Percentiles rank a stretch among this genome's conserved stretches.
Conservation (phyloP, 2,329 filamentous ascomycete species). For the Sporothrix sp. region DNA sequence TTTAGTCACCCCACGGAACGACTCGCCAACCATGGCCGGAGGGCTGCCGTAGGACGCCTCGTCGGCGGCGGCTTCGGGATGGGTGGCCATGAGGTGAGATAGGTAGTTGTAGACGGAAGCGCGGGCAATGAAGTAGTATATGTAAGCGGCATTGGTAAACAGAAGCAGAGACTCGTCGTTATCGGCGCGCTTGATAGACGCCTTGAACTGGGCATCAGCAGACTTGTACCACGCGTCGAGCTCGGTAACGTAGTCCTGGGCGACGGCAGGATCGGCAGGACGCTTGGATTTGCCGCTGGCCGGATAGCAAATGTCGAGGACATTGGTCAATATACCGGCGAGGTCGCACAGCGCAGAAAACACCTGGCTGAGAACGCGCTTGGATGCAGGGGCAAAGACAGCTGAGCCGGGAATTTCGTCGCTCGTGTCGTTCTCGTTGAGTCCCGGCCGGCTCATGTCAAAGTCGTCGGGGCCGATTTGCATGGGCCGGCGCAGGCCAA, state of each 20-base stretch:
- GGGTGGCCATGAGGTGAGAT: neutral
- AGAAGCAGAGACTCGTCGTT: neutral
- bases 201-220: neutral
- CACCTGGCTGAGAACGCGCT: conserved; percentile 11
- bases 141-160: conserved; percentile 2
- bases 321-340: neutral
- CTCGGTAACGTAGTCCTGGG: neutral
- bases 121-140: conserved; percentile 6
- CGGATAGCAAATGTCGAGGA: conserved; percentile 1
- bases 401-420: conserved; percentile 37
- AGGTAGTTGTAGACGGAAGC: conserved; percentile 7
- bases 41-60: neutral
- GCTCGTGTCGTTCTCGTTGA: conserved; percentile 64
- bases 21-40: conserved; percentile 5
- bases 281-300: neutral
- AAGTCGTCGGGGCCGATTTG: conserved; percentile 87
- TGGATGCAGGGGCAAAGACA: conserved; percentile 9
- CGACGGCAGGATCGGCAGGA: neutral
- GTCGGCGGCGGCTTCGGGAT: neutral
- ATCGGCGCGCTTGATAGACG: neutral
- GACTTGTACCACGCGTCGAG: conserved; percentile 1
- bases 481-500: conserved; percentile 87
- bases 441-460: conserved; percentile 72
- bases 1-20: conserved; percentile 5
- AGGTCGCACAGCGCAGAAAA: conserved; percentile 8